These are phyloP conservation scores for Phytophthora niederhauseri DNA, from an alignment of 352 stramenopile genomes.

Conservation along the genomic window DNA sequence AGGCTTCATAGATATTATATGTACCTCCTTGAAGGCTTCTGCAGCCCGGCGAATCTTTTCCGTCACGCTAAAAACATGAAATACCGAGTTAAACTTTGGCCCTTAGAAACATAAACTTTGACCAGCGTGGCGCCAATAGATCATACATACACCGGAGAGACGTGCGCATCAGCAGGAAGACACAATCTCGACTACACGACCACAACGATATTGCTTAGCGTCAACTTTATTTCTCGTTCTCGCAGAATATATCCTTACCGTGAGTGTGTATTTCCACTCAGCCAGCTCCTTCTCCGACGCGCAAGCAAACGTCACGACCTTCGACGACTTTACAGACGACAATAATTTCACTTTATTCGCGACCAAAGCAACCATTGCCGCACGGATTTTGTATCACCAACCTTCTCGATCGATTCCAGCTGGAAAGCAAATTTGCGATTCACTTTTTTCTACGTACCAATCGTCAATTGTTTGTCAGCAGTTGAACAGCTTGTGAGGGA, in stretches of 20 bases:
- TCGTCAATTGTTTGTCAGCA: neutral
- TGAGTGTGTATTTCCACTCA: constrained; percentile 67
- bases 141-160: constrained; percentile 29
- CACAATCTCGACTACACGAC: constrained; percentile 25
- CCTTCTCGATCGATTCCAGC: constrained; percentile 57
- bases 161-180: constrained; percentile 21
- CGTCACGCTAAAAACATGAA: constrained; percentile 29
- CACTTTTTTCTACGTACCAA: constrained; percentile 51
- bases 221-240: no score
- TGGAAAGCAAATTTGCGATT: constrained; percentile 72
- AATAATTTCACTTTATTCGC: neutral
- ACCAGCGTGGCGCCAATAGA: neutral
- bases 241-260: constrained; percentile 39
- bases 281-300: constrained; percentile 54
- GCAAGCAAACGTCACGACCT: constrained; percentile 69
- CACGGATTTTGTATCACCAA: no score
- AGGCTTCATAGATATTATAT: no score
- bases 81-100: neutral
- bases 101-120: no score
- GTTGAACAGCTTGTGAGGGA: neutral
- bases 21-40: constrained; percentile 57
- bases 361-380: no score
- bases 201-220: no score
- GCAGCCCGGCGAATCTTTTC: constrained; percentile 64
- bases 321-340: constrained; percentile 36